phyloP scores from a whole-genome alignment of 257 asterid genomes.

The Lithospermum erythrorhizon region DNA sequence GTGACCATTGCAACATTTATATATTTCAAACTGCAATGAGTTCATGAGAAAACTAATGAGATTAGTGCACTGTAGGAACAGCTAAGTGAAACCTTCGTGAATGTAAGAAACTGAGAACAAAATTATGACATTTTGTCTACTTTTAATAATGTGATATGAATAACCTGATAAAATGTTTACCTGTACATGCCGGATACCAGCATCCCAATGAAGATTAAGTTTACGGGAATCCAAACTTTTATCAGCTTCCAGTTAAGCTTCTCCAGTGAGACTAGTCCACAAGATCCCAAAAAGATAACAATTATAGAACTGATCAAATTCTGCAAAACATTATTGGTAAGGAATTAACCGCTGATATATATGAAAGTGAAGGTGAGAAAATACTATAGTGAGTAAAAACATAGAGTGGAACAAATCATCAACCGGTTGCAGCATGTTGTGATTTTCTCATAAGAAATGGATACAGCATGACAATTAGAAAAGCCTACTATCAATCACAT shows the following conservation, averaged over 20 bases:
- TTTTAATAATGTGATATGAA: neutral
- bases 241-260: slow-evolving; percentile 35
- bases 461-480: neutral
- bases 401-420: neutral
- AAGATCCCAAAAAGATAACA: slow-evolving; percentile 30
- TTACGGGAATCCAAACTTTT: slow-evolving; percentile 40
- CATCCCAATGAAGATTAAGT: slow-evolving; percentile 41
- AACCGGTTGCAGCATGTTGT: too few species aligned
- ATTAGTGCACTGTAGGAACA: neutral
- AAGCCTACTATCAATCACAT: neutral
- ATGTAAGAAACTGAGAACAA: neutral
- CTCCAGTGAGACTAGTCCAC: slow-evolving; percentile 33
- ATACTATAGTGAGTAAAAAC: neutral
- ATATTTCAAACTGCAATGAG: slow-evolving; percentile 36
- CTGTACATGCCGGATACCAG: slow-evolving; percentile 43
- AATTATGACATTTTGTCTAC: too few species aligned
- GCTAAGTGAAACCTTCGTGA: neutral
- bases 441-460: neutral
- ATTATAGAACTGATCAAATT: slow-evolving; percentile 31
- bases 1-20: slow-evolving; percentile 53
- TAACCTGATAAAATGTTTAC: slow-evolving; percentile 7
- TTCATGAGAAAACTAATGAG: slow-evolving; percentile 15
- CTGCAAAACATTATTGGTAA: slow-evolving; percentile 17
- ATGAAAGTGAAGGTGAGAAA: neutral
- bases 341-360: neutral